Base-by-base conservation (phyloP, 345 rosid species). In the Gossypium sturtianum region DNA sequence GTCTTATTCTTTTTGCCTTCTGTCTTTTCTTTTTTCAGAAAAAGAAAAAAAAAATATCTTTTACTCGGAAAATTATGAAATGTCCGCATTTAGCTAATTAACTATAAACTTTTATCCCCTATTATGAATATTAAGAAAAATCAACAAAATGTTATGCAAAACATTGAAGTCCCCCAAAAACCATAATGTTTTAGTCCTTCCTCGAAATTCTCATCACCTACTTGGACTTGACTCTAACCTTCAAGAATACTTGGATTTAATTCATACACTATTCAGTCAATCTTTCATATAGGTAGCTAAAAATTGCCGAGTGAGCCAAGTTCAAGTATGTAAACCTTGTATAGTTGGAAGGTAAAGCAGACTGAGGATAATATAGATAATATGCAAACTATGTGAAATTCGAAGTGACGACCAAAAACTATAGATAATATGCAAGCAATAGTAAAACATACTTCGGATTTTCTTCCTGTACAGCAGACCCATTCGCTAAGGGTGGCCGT, bases 361-460 rank as follows among this genome's bases (percentile, higher is more conserved):
- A 17, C 61, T 6, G 15, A 57, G 13, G 61, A 57, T 23, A 11
- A 41, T 59, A 62, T 54, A 67, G 57, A 66, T 8, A 38, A 34
- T 60, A 47, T 52, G 53, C 38, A 11, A 41, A 75, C 53, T n/a
- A 41, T 20, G 34, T 57, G 58, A 49, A 66, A 22, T 66, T 74
- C 3, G 2, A 74, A 71, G 77, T 44, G 47, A 29, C 17, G 56
- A 23, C 15, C 23, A 51, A 72, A 54, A 68, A 38, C 25, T 59
- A 56, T 54, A 67, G 57, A 66, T 8, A 38, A 34, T 52, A 47
- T 44, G 53, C 59, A 16, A 58, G 19, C 29, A 20, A 54, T 47
- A 38, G 48, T 58, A 69, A 84, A 81, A 71, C 87, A 81, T 91
- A 96, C 99, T 83, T 96, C 59, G 98, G 91, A 80, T 87, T 86